Conservation (phyloP, 2,329 filamentous ascomycete species). For the Aspergillus sp. region DNA sequence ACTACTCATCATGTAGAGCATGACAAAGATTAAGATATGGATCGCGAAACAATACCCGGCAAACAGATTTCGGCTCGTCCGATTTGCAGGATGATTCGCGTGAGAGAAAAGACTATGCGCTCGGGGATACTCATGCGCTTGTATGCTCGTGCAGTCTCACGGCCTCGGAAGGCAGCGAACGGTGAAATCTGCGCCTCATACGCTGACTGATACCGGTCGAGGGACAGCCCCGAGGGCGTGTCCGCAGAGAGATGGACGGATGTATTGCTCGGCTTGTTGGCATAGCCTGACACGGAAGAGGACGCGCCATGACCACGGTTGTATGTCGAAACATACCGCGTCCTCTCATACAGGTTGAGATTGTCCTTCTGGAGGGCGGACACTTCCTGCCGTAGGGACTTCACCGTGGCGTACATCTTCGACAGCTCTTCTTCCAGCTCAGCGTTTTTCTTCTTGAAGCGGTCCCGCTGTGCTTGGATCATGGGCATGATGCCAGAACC, state of each 20-base stretch:
- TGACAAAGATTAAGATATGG: constrained; percentile 77
- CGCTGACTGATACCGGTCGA: constrained; percentile 80
- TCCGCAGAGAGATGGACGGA: constrained; percentile 53
- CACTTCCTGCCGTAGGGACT: constrained; percentile 80
- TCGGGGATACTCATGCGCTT: constrained; percentile 90
- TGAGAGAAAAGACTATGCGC: constrained; percentile 79
- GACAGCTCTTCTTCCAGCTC: constrained; percentile 87
- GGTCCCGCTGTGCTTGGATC: constrained; percentile 94
- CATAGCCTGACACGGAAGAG: constrained; percentile 53
- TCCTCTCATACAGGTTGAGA: constrained; percentile 92
- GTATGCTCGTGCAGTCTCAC: constrained; percentile 82
- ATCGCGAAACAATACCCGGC: constrained; percentile 82
- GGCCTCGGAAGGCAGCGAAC: constrained; percentile 89
- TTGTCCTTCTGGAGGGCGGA: constrained; percentile 93
- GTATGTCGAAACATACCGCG: constrained; percentile 89
- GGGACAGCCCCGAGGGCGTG: constrained; percentile 54
- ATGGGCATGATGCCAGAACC: constrained; percentile 89
- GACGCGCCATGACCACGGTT: constrained; percentile 57
- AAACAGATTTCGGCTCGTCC: constrained; percentile 87
- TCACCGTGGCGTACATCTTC: constrained; percentile 70
- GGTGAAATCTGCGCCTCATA: constrained; percentile 95
- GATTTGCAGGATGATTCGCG: constrained; percentile 81
- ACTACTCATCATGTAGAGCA: constrained; percentile 74
- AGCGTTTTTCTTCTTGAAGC: constrained; percentile 91
- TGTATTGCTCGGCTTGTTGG: constrained; percentile 65